A percentile compares a stretch with the other conserved stretches of the same genome.
phyloP scores from a whole-genome alignment of 805 yeast species.

The Candida nitratophila region DNA sequence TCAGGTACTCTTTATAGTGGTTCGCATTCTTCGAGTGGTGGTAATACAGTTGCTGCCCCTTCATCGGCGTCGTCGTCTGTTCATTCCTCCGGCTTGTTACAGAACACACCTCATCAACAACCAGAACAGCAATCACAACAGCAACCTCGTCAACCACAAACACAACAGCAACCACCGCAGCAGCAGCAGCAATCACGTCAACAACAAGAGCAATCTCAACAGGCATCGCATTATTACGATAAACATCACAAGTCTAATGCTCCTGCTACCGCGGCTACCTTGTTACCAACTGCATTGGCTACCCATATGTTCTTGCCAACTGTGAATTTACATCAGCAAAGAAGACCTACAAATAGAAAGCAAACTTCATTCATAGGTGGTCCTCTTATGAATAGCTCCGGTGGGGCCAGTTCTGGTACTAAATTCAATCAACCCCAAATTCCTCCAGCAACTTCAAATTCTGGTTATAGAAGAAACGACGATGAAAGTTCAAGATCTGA shows the following conservation, averaged over 20 bases:
- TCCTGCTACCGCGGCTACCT: conserved; percentile 51
- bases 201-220: not conserved
- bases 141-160: too few relatives aligned
- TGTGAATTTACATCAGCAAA: conserved; percentile 23
- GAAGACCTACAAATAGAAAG: conserved; percentile 15
- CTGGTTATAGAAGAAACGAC: too few relatives aligned
- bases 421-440: not conserved
- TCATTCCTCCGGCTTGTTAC: too few relatives aligned
- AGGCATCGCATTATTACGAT: conserved; percentile 18
- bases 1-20: too few relatives aligned
- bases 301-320: conserved; percentile 59
- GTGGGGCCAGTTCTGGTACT: too few relatives aligned
- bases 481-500: not conserved
- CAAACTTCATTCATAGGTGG: conserved; percentile 2
- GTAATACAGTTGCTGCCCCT: not conserved
- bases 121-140: not conserved
- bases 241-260: conserved; percentile 43
- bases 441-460: not conserved
- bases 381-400: too few relatives aligned
- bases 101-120: not conserved
- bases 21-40: not conserved
- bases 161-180: too few relatives aligned
- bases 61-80: too few relatives aligned
- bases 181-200: too few relatives aligned
- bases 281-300: conserved; percentile 52